Evolutionary conservation across 768 basidiomycete species (phyloP), one percentile per base, ranked within the genome.

Genomic region (Lactarius pseudohatsudake): DNA sequence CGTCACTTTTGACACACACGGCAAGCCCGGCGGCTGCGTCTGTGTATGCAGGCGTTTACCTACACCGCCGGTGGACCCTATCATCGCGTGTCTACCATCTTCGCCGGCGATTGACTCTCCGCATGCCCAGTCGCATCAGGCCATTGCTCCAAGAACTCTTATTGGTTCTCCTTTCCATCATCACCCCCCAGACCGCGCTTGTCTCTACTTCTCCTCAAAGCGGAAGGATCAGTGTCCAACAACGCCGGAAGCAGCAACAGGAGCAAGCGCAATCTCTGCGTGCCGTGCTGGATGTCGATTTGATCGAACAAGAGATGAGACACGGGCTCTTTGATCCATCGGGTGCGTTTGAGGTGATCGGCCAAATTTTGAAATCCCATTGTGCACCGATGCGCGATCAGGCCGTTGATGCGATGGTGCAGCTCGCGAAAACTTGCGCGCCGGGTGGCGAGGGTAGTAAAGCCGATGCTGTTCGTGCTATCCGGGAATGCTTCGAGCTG

Each of bases 311-410:
- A 75, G 92, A 96, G 78, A 84, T 94, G 71, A 82, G 80, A 62
- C 88, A 88, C 69, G 82, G 84, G 40, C 78, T 91, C 10, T 94
- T 92, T 74, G 91, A 94, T 78, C 86, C 91, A 30, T 84, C 86
- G 8, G 86, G 86, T 11, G 81, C 96, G 57, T 94, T 96, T 77
- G 75, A 81, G 56, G 85, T 87, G 66, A 87, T 97, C 66, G 94
- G 92, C 16, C 81, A 85, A 68, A 89, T 90, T 20, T 82, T 96
- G 68, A 93, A 96, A 76, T 86, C 86, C 41, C 94, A 97, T 72
- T 96, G 95, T 69, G 95, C 95, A 7, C 95, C 95, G 16, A 95
- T 96, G 88, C 82, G 95, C 41, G 95, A 97, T 77, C 83, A 80
- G 16, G 84, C 86, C 54, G 89, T 97, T 32, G 91, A 94, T 73